Conservation (phyloP, 148 eudicot species). For the Salicornia ramosissima region DNA sequence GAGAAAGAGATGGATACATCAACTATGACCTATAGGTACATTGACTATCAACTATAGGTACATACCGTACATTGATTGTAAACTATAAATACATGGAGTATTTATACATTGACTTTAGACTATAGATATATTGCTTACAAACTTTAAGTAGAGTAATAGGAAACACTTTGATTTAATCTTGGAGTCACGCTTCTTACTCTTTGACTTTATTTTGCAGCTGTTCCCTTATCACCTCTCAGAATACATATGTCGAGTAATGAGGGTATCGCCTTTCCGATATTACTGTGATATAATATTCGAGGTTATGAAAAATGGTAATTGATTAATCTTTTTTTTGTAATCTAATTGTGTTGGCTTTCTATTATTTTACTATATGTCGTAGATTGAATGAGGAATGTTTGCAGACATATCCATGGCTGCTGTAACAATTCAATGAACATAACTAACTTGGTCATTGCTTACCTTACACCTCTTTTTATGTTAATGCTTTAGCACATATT, state of each 20-base stretch:
- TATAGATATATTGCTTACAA: no score
- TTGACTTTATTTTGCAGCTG: constrained; percentile 47
- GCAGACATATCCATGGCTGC: neutral
- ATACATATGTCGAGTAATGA: constrained; percentile 94
- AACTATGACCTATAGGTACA: no score
- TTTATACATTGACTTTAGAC: no score
- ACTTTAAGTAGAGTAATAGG: no score
- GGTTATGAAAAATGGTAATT: constrained; percentile 94
- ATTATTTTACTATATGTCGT: constrained; percentile 1
- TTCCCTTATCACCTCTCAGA: constrained; percentile 98
- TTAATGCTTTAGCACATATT: no score
- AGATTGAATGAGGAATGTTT: neutral
- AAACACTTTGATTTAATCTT: no score
- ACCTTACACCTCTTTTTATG: neutral
- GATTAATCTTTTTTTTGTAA: constrained; percentile 11
- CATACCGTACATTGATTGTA: no score
- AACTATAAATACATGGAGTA: no score
- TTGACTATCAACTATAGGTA: no score
- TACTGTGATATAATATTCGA: constrained; percentile 93
- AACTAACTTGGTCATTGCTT: neutral
- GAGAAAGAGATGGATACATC: no score
- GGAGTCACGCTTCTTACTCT: constrained; percentile 8
- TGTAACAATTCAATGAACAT: neutral
- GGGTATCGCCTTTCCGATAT: constrained; percentile 93
- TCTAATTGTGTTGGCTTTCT: neutral